phyloP scores from a whole-genome alignment of 768 basidiomycete species.

The Leccinum broughii region DNA sequence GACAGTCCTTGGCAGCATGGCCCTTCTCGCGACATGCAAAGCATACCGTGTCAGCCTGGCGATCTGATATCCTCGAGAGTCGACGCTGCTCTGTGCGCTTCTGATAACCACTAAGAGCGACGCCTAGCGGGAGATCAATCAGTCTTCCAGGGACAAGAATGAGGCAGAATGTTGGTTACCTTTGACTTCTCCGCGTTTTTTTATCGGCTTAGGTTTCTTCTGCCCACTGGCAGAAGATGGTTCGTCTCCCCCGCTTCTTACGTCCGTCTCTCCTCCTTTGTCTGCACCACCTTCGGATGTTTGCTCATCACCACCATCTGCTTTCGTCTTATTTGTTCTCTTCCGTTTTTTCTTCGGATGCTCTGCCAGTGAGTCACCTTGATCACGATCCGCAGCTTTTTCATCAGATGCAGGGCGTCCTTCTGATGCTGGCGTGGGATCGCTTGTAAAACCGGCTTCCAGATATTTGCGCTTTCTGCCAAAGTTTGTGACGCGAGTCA shows the following conservation, averaged over 20 bases:
- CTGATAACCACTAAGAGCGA: conserved; percentile 22
- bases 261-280: conserved; percentile 10
- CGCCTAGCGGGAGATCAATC: conserved; percentile 27
- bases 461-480: conserved; percentile 73
- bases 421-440: conserved; percentile 5
- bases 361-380: conserved; percentile 8
- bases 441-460: conserved; percentile 53
- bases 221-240: conserved; percentile 8
- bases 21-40: conserved; percentile 86
- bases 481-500: conserved; percentile 77
- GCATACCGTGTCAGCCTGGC: conserved; percentile 63
- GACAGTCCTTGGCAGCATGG: conserved; percentile 83
- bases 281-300: neutral
- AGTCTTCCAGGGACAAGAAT: conserved; percentile 5
- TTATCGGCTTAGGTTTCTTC: conserved; percentile 32
- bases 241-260: conserved; percentile 22
- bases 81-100: conserved; percentile 59
- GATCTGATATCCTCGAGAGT: conserved; percentile 59
- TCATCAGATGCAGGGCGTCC: conserved; percentile 4
- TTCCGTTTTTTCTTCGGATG: conserved; percentile 63
- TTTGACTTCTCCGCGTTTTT: conserved; percentile 31
- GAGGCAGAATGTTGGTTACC: conserved; percentile 12
- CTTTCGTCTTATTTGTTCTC: conserved; percentile 46
- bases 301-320: conserved; percentile 6
- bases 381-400: conserved; percentile 2